Evolutionary conservation across 495 filamentous ascomycete species (phyloP), one percentile per base, ranked within the genome.

Genomic region (Hypoxylon cercidicola): DNA sequence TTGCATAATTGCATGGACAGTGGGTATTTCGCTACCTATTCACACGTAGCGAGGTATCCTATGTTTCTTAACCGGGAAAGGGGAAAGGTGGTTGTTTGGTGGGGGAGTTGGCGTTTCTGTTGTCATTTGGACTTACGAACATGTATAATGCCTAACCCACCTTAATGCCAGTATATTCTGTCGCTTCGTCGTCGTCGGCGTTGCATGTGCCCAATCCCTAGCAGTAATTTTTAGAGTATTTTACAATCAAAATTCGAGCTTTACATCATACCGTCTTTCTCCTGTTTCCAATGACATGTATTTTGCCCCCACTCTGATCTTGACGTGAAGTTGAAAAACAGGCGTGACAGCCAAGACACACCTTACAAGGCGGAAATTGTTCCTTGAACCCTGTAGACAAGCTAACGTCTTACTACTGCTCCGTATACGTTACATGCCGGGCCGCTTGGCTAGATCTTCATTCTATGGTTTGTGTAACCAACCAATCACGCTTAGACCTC

Each of bases 321-420:
- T 62, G 54, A 60, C 49, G 37, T 68, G 64, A 68, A 59, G 64
- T 68, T 60, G 46, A 68, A 68, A 63, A 59, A 59, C 40, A 68
- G 54, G 43, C 59, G 54, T 60, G 64, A 68, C 48, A 43, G 34
- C 59, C 49, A 41, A 60, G 49, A 58, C 13, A 55, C 52, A 44
- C 13, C 12, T 43, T 20, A 10, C 56, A 54, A 50, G 48, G 32
- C 34, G 55, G 40, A 30, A 7, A 43, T 32, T 64, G 49, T 57
- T 46, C 39, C 57, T 30, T 48, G 11, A 20, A 8, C 61, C 53
- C 37, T 44, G 55, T 10, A 40, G 25, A 19, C 19, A 10, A 18
- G 5, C 9, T 45, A 45, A 54, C 32, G 13, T n/a, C 37, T 40
- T 40, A 32, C 30, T 40, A 16, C 15, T 40, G 37, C 37, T n/a